These are phyloP conservation scores for Tulasnella sp. DNA, from an alignment of 768 basidiomycete species.

Conservation along the genomic window DNA sequence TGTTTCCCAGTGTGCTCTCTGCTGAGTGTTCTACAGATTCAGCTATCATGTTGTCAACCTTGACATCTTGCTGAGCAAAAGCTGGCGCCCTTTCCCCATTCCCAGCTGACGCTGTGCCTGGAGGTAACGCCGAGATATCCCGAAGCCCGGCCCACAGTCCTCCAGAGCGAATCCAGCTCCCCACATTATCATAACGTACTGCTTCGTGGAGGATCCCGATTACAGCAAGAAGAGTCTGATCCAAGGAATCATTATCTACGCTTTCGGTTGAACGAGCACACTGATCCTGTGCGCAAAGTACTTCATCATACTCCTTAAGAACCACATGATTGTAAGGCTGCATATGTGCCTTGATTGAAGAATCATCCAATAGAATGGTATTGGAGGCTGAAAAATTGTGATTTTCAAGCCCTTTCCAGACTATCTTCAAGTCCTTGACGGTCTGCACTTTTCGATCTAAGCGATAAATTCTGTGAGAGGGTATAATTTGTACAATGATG, in stretches of 20 bases:
- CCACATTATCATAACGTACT: slow-evolving; percentile 12
- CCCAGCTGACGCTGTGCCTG: neutral
- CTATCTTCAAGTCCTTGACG: slow-evolving; percentile 59
- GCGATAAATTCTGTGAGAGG: slow-evolving; percentile 10
- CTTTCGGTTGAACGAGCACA: neutral
- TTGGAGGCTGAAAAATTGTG: slow-evolving; percentile 32
- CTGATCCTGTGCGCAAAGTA: neutral
- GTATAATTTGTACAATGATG: slow-evolving; percentile 17
- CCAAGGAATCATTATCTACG: neutral
- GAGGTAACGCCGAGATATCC: neutral
- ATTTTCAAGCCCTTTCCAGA: slow-evolving; percentile 41
- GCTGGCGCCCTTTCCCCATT: neutral
- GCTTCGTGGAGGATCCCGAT: slow-evolving; percentile 15
- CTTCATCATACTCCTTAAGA: slow-evolving; percentile 13
- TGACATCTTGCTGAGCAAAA: neutral
- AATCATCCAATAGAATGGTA: slow-evolving; percentile 42
- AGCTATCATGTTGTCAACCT: neutral
- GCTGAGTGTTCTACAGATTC: neutral
- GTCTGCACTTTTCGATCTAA: slow-evolving; percentile 36
- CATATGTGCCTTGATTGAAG: slow-evolving; percentile 40
- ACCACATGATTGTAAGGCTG: slow-evolving; percentile 74
- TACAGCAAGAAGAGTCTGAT: slow-evolving; percentile 14
- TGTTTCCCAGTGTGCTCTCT: neutral
- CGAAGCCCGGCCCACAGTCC: slow-evolving; percentile 7
- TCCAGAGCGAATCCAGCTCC: slow-evolving; percentile 12